phyloP scores from a whole-genome alignment of 768 basidiomycete genomes.

The Phaeotremella fagi region DNA sequence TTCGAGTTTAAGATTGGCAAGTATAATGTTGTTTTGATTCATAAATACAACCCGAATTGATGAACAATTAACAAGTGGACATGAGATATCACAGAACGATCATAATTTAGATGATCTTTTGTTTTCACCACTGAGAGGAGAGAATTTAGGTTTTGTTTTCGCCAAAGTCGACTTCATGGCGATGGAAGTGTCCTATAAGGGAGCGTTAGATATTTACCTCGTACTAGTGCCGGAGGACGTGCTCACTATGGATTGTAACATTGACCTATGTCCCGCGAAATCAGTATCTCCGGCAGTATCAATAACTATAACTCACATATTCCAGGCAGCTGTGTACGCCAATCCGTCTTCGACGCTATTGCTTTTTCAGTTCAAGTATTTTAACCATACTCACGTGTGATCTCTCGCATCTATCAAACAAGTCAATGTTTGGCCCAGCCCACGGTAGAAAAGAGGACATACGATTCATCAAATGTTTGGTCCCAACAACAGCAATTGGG shows the following conservation, averaged over 20 bases:
- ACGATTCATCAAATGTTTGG: conserved; percentile 69
- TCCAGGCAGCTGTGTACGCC: conserved; percentile 60
- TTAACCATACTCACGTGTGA: conserved; percentile 57
- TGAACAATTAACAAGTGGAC: no score
- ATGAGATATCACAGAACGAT: no score
- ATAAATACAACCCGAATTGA: no score
- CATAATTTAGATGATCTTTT: no score
- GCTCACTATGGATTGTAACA: conserved; percentile 55
- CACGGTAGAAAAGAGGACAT: conserved; percentile 1
- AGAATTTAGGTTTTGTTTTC: conserved; percentile 22
- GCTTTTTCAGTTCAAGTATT: conserved; percentile 20
- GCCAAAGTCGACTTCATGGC: conserved; percentile 36
- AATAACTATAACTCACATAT: conserved; percentile 42
- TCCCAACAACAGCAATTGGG: conserved; percentile 69
- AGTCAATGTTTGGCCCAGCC: not conserved
- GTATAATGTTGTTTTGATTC: no score
- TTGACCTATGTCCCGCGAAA: conserved; percentile 33
- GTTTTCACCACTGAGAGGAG: conserved; percentile 10
- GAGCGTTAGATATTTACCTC: not conserved
- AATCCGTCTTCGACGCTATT: conserved; percentile 54
- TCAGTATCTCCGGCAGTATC: not conserved
- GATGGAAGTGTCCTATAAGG: conserved; percentile 18
- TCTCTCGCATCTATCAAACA: conserved; percentile 59
- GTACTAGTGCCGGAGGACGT: not conserved
- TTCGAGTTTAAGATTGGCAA: no score